Base-by-base conservation (phyloP, 768 basidiomycete genomes). In the Lentinus tigrinus region DNA sequence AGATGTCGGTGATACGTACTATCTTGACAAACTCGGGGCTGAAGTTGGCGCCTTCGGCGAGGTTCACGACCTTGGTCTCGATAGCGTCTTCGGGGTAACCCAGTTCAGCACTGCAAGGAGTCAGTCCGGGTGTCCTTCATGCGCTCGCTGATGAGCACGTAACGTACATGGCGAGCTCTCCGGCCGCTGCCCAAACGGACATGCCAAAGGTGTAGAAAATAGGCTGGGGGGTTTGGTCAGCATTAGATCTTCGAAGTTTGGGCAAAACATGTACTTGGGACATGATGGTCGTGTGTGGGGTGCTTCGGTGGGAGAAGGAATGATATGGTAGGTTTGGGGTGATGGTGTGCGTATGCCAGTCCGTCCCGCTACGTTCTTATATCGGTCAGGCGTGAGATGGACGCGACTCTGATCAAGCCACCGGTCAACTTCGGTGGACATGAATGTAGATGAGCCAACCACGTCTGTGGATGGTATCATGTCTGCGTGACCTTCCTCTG, bases 41-140 rank as follows among this genome's bases (percentile, higher is more conserved):
- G 57, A 82, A 81, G 65, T 83, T 83, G 56, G 73, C 77, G 40
- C 81, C 82, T 27, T 78, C 70, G 47, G 69, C 59, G 36, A 83
- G 75, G 69, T 81, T 74, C 56, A 79, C 60, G 39, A 63, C 60
- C 65, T 73, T 72, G 46, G 48, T 63, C 48, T 76, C 73, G 50
- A 81, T 64, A 21, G 70, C 72, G 34, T 66, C 71, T 3, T 68
- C 64, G 1, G 70, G 60, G 43, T 79, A 78, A 21, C 72, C 79
- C 6, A 81, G 77, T 62, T 82, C 81, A 40, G 63, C 70, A 39
- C 79, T 79, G 55, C 24, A 37, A 46, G 19, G 7, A 37, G 19
- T 52, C 43, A 27, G 28, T 36, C 19, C 40, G 23, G 37, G 2
- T 24, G 47, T 4, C 4, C 26, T 37, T 14, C 23, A 1, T 46